Conservation (phyloP, 768 basidiomycete genomes). For the Leucosporidium creatinivorum region DNA sequence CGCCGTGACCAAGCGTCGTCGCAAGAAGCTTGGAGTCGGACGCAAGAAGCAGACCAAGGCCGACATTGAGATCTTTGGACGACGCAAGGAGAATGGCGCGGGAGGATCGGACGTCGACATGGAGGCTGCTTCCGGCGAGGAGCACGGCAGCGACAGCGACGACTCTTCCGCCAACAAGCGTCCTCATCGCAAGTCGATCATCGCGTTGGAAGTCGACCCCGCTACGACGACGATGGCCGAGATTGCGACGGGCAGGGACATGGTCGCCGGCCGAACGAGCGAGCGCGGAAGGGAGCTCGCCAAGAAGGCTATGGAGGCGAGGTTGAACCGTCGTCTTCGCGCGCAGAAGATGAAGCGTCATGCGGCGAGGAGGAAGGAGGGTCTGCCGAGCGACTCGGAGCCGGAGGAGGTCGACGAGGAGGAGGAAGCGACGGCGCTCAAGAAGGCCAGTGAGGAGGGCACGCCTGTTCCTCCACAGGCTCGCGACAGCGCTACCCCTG, state of each 20-base stretch:
- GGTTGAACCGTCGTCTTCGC: not conserved
- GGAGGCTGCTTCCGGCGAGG: too few species aligned
- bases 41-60: slow-evolving; percentile 3
- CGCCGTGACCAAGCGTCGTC: not conserved
- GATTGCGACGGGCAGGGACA: slow-evolving; percentile 11
- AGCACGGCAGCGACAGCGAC: not conserved
- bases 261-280: not conserved
- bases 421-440: not conserved
- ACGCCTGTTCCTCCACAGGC: not conserved
- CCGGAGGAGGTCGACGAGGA: not conserved
- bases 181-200: not conserved
- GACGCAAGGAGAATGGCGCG: not conserved
- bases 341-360: slow-evolving; percentile 8
- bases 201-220: slow-evolving; percentile 9
- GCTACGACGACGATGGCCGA: slow-evolving; percentile 24
- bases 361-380: slow-evolving; percentile 8
- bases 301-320: not conserved
- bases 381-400: not conserved
- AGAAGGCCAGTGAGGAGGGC: not conserved
- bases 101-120: not conserved
- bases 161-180: not conserved
- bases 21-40: not conserved
- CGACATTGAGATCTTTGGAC: not conserved
- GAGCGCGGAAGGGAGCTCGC: slow-evolving; percentile 15
- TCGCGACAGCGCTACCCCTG: not conserved